phyloP scores from a whole-genome alignment of 129 eudicot species.

The Artemisia annua region DNA sequence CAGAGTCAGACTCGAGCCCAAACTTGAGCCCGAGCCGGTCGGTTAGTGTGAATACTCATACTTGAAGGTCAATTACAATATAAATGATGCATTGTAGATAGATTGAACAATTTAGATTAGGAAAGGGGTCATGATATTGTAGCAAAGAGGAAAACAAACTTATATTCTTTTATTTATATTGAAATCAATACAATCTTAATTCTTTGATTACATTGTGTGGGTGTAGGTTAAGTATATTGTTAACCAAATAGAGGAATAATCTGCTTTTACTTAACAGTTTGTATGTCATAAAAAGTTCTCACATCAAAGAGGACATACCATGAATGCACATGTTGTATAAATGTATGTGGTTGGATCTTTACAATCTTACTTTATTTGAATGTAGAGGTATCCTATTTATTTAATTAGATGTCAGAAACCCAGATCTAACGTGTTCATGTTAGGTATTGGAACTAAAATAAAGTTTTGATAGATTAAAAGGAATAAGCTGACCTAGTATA shows the following conservation, averaged over 20 bases:
- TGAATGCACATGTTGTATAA: too few relatives aligned
- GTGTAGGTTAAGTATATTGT: neutral
- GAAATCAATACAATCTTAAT: slow-evolving; percentile 9
- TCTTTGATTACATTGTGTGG: slow-evolving; percentile 3
- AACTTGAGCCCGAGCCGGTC: neutral
- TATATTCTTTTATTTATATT: slow-evolving; percentile 5
- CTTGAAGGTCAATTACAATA: neutral
- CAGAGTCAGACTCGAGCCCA: neutral
- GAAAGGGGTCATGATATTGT: slow-evolving; percentile 18
- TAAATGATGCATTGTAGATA: slow-evolving; percentile 1
- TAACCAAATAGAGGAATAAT: neutral
- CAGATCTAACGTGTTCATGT: too few relatives aligned
- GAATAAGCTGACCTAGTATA: too few relatives aligned
- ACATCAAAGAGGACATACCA: too few relatives aligned
- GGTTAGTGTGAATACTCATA: neutral
- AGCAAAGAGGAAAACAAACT: slow-evolving; percentile 9
- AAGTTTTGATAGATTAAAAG: too few relatives aligned
- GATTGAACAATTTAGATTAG: slow-evolving; percentile 7
- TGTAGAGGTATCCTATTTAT: too few relatives aligned
- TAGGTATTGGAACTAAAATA: too few relatives aligned
- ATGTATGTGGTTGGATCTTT: too few relatives aligned
- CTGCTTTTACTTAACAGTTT: neutral
- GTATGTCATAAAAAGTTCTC: too few relatives aligned
- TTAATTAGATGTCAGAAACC: too few relatives aligned
- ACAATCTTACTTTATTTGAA: too few relatives aligned